Evolutionary conservation across 2,329 filamentous ascomycete genomes (phyloP).

Genomic region (Alternaria dauci): DNA sequence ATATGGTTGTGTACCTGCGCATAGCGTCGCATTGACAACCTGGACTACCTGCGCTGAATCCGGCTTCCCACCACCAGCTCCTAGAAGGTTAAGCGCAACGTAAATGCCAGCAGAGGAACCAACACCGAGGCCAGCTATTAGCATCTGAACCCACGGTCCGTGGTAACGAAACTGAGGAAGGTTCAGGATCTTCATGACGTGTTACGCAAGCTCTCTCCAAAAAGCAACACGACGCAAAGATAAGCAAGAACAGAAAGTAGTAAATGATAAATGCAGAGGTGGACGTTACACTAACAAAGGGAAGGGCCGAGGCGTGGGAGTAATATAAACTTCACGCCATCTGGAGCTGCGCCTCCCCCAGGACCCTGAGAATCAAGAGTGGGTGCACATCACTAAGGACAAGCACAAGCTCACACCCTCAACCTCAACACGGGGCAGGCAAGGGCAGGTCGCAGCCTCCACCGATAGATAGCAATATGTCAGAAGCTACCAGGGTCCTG

Average conservation of each 20-base stretch:
- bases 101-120: constrained; percentile 43
- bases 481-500: constrained; percentile 6
- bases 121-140: constrained; percentile 43
- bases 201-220: background rate
- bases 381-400: background rate
- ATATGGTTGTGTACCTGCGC: constrained; percentile 23
- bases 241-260: background rate
- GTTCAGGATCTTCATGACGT: constrained; percentile 34
- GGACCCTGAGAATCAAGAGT: constrained; percentile 2
- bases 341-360: constrained; percentile 1
- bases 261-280: background rate
- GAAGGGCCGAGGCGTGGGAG: background rate
- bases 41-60: constrained; percentile 45
- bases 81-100: constrained; percentile 41
- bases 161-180: constrained; percentile 41
- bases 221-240: background rate
- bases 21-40: constrained; percentile 44
- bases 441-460: constrained; percentile 9
- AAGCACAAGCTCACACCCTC: background rate
- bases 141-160: constrained; percentile 42
- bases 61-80: constrained; percentile 40
- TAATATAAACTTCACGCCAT: constrained; percentile 4
- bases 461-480: constrained; percentile 9
- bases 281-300: background rate
- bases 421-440: constrained; percentile 1